These are phyloP conservation scores for Coemansia sp. DNA, from an alignment of 192 early-diverging fungal genomes.

Conservation along the genomic window DNA sequence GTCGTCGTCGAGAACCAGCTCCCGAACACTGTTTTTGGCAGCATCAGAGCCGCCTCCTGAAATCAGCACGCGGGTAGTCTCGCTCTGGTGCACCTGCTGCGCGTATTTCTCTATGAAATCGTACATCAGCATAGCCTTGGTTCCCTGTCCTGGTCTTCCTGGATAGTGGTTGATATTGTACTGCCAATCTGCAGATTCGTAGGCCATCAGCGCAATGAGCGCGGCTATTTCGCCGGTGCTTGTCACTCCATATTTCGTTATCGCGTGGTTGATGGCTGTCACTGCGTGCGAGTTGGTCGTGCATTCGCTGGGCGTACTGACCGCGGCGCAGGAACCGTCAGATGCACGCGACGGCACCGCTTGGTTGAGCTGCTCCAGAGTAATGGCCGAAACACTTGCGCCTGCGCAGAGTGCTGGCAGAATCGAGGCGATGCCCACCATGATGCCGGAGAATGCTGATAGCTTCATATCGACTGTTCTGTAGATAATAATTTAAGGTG, in stretches of 20 bases:
- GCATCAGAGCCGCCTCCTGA: conserved; percentile 6
- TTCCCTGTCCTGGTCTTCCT: conserved; percentile 48
- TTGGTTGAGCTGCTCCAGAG: conserved; percentile 32
- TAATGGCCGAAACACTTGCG: conserved; percentile 8
- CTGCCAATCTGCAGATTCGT: conserved; percentile 43
- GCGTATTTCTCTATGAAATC: conserved; percentile 45
- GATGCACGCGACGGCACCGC: conserved; percentile 21
- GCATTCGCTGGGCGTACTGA: conserved; percentile 28
- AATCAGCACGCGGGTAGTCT: conserved; percentile 5
- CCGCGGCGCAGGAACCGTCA: conserved; percentile 18
- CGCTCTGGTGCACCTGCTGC: conserved; percentile 19
- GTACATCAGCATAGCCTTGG: conserved; percentile 53
- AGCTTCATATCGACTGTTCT: not conserved
- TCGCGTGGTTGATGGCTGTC: conserved; percentile 32
- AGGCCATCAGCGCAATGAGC: conserved; percentile 45
- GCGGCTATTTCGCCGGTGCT: conserved; percentile 38
- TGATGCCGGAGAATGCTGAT: not conserved
- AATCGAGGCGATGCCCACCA: conserved; percentile 1
- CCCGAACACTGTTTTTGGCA: conserved; percentile 26
- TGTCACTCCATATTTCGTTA: conserved; percentile 40
- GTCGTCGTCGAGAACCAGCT: conserved; percentile 37
- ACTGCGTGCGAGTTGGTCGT: conserved; percentile 31
- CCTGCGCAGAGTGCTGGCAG: conserved; percentile 7
- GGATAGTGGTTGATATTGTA: conserved; percentile 57
- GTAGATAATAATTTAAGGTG: too few species aligned